phyloP scores from a whole-genome alignment of 2,329 filamentous ascomycete genomes.

The Cladophialophora psammophila region DNA sequence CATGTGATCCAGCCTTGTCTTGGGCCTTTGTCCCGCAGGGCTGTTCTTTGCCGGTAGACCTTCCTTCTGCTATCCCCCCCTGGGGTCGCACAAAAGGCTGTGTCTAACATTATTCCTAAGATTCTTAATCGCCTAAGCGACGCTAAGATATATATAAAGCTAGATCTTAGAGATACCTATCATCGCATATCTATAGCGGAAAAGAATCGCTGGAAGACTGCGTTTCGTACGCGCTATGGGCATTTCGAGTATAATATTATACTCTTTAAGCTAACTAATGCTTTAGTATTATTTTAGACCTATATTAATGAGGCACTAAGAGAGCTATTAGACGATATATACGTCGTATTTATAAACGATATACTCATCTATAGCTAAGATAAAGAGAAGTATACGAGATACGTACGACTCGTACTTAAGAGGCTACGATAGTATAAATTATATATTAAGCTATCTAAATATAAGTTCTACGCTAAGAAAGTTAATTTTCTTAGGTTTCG shows the following conservation, averaged over 20 bases:
- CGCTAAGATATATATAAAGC: constrained; percentile 36
- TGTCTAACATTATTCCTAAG: constrained; percentile 45
- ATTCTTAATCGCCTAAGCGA: constrained; percentile 36
- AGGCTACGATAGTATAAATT: neutral
- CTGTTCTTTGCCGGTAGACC: no score
- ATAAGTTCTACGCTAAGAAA: no score
- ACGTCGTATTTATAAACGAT: neutral
- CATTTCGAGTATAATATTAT: constrained; percentile 43
- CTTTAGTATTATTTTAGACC: neutral
- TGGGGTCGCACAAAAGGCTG: no score
- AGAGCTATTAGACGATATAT: neutral
- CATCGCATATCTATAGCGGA: constrained; percentile 5
- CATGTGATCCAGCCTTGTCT: no score
- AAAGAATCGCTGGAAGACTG: constrained; percentile 45
- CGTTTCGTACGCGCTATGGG: constrained; percentile 42
- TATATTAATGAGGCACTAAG: constrained; percentile 3
- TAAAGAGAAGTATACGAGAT: neutral
- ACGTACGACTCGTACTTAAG: neutral
- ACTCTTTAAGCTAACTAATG: neutral
- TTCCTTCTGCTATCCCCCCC: no score
- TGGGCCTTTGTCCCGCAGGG: no score
- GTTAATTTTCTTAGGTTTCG: no score
- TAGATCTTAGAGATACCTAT: constrained; percentile 38
- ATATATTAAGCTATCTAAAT: no score
- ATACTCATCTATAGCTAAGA: neutral